Conservation (phyloP, 768 basidiomycete species). For the Rhodotorula diobovata region DNA sequence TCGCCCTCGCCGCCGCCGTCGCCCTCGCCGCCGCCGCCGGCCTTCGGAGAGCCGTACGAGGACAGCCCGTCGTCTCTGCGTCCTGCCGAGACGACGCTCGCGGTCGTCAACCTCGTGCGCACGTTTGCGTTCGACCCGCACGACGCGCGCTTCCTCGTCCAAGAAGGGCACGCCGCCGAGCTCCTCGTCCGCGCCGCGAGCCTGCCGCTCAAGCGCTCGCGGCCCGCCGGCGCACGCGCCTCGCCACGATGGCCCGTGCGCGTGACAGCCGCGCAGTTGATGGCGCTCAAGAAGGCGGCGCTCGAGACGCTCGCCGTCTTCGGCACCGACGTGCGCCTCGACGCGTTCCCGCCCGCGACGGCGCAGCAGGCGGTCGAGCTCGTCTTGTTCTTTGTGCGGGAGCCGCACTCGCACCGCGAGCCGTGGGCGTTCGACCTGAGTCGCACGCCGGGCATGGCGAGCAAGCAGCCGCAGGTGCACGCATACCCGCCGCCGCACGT, state of each 20-base stretch:
- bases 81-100: slow-evolving; percentile 58
- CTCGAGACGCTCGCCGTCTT: slow-evolving; percentile 66
- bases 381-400: slow-evolving; percentile 46
- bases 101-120: slow-evolving; percentile 72
- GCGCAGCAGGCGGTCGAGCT: slow-evolving; percentile 22
- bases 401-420: slow-evolving; percentile 47
- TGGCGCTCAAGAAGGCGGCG: slow-evolving; percentile 70
- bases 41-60: background rate
- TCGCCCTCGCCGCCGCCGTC: too few species aligned
- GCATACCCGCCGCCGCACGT: slow-evolving; percentile 53
- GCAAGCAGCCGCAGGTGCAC: background rate
- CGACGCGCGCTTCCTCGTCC: slow-evolving; percentile 64
- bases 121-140: slow-evolving; percentile 74
- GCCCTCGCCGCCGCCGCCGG: too few species aligned
- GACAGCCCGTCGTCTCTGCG: background rate
- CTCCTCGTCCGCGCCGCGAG: slow-evolving; percentile 57
- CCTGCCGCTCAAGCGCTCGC: slow-evolving; percentile 20
- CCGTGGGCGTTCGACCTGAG: slow-evolving; percentile 31
- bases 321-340: slow-evolving; percentile 55
- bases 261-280: slow-evolving; percentile 66
- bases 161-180: slow-evolving; percentile 61
- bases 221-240: background rate
- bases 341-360: slow-evolving; percentile 44
- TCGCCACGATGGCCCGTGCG: slow-evolving; percentile 54
- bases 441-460: background rate